Percentiles rank a stretch among this genome's conserved stretches.
phyloP scores from a whole-genome alignment of 805 yeast species.

The Wickerhamiella azyma region DNA sequence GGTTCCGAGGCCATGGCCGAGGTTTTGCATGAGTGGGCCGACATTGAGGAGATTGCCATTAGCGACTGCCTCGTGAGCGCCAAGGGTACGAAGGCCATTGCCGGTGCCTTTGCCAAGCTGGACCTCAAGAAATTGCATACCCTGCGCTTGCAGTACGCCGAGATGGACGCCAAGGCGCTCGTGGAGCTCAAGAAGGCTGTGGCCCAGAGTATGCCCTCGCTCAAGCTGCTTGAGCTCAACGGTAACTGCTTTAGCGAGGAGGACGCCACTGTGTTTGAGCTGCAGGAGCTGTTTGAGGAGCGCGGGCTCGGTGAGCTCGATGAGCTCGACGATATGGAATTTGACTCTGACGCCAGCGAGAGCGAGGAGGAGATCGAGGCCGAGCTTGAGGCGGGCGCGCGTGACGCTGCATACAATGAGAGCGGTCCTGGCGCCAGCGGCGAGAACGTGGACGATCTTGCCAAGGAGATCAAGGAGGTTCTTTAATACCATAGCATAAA shows the following conservation, averaged over 20 bases:
- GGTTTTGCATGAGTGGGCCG: conserved; percentile 47
- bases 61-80: conserved; percentile 81
- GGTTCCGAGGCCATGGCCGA: conserved; percentile 56
- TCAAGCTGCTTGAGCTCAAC: conserved; percentile 65
- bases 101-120: conserved; percentile 23
- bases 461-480: neutral
- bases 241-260: conserved; percentile 93
- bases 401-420: conserved; percentile 30
- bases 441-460: conserved; percentile 23
- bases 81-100: conserved; percentile 52
- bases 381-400: conserved; percentile 38
- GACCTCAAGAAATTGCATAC: conserved; percentile 33
- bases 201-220: conserved; percentile 39
- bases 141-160: conserved; percentile 78
- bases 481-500: neutral
- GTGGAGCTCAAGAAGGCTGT: conserved; percentile 44
- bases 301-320: conserved; percentile 76
- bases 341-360: conserved; percentile 50
- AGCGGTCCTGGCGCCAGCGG: conserved; percentile 29
- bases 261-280: conserved; percentile 47
- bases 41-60: conserved; percentile 63
- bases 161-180: conserved; percentile 56
- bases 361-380: conserved; percentile 47
- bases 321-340: conserved; percentile 88
- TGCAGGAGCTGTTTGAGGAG: conserved; percentile 48